Evolutionary conservation across 2,329 filamentous ascomycete species (phyloP), one percentile per base, ranked within the genome.

Genomic region (Alternaria sp.): DNA sequence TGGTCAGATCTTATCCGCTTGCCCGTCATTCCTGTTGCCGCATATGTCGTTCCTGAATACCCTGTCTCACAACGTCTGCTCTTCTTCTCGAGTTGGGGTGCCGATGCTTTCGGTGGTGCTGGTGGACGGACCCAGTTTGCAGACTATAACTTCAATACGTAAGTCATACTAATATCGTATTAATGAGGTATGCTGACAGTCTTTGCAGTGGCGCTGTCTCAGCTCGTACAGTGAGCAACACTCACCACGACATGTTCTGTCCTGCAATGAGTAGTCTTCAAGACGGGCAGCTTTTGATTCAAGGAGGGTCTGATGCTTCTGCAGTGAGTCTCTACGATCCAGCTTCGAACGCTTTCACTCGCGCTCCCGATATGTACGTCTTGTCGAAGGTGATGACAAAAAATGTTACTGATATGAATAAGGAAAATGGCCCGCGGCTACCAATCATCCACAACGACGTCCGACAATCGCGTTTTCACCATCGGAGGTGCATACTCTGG

Each of bases 11-110:
- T 72, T 13, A 57, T 72, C 31, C 65, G 62, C 8, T 53, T 72
- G 8, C 70, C 70, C 24, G 67, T 72, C 55, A 72, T 72, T 44
- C 70, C 70, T 8, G 70, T 72, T 6, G 70, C 70, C 31, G 70
- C 70, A 21, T 72, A 72, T 29, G 54, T 72, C 44, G 68, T 72
- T 21, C 70, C 68, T 8, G 62, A 68, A 31, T 72, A 63, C 42
- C 70, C 70, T 3, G 46, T 60, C 33, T 58, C 70, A 28, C 56
- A 62, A 29, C 51, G 68, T 11, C 45, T 72, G 9, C 65, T 72
- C 21, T 57, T 68, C n/a, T 71, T 72, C 44, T 72, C 68, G 3
- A 71, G 68, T 33, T 72, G 70, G 70, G 70, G 66, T 13, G 53
- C 54, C 8, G 70, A 71, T 60, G 56, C 68, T 7, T 72, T 72